Evolutionary conservation across 176 grass and related monocot species (phyloP).

Genomic region (Cenchrus americanus): DNA sequence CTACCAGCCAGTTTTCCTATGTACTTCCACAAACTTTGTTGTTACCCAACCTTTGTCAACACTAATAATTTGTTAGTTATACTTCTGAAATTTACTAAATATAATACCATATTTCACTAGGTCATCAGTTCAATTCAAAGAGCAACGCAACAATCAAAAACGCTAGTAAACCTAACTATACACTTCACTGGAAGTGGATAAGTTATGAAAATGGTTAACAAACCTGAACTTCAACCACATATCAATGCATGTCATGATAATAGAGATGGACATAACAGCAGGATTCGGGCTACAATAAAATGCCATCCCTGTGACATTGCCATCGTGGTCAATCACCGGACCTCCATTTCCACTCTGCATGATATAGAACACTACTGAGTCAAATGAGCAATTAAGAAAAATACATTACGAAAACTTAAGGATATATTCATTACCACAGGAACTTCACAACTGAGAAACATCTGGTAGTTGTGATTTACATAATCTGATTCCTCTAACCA

Average conservation of each 20-base stretch:
- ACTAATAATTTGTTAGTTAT: neutral
- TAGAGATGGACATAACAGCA: neutral
- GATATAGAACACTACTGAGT: too few species aligned
- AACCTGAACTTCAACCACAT: conserved; percentile 16
- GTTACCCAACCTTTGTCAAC: neutral
- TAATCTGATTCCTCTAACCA: neutral
- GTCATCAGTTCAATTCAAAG: neutral
- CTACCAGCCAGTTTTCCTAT: neutral
- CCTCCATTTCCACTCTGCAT: neutral
- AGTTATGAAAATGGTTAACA: neutral
- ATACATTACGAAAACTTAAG: neutral
- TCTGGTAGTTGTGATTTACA: neutral
- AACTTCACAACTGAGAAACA: neutral
- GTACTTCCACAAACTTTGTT: too few species aligned
- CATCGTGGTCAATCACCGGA: neutral
- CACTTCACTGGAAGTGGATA: neutral
- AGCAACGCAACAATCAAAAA: neutral
- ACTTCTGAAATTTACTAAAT: neutral
- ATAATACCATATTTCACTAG: neutral
- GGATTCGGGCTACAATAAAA: fast-evolving
- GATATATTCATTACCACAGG: neutral
- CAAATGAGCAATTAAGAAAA: neutral
- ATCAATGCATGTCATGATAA: neutral
- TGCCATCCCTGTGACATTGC: neutral
- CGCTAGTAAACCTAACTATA: neutral